Conservation (phyloP, 805 yeast species). For the Metschnikowia cerradonensis region DNA sequence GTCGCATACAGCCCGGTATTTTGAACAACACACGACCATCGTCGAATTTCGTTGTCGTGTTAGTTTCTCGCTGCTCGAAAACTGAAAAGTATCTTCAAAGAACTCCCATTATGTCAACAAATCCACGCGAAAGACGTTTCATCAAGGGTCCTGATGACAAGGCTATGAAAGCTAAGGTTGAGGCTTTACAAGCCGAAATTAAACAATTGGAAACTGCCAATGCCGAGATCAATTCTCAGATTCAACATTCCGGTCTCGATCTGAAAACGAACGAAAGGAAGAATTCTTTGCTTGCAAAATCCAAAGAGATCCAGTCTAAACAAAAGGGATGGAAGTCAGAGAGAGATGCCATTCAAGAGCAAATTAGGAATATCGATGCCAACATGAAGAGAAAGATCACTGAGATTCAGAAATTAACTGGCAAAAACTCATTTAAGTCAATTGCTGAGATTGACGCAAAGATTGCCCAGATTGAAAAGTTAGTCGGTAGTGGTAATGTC, state of each 20-base stretch:
- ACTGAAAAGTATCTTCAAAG: background rate
- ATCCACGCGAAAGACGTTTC: conserved; percentile 42
- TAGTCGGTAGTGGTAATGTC: conserved; percentile 73
- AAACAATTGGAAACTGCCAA: conserved; percentile 56
- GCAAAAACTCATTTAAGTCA: conserved; percentile 65
- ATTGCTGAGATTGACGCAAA: conserved; percentile 67
- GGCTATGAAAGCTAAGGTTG: conserved; percentile 56
- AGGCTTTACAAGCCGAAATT: conserved; percentile 54
- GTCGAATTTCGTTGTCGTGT: conserved; percentile 8
- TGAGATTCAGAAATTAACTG: conserved; percentile 68
- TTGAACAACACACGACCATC: conserved; percentile 5
- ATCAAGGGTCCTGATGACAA: conserved; percentile 74
- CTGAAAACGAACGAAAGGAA: conserved; percentile 29
- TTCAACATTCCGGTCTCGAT: conserved; percentile 40
- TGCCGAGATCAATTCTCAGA: conserved; percentile 49
- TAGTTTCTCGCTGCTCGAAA: conserved; percentile 1
- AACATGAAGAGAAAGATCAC: conserved; percentile 67
- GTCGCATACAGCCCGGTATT: background rate
- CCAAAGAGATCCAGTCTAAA: conserved; percentile 41
- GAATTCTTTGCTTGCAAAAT: conserved; percentile 31
- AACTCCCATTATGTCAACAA: conserved; percentile 12
- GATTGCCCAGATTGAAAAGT: conserved; percentile 61
- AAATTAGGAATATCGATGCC: conserved; percentile 67
- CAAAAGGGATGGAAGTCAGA: conserved; percentile 48
- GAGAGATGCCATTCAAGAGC: conserved; percentile 55